These are phyloP conservation scores for Hordeum vulgare DNA, from an alignment of 176 grass and related monocot species.

Conservation along the genomic window DNA sequence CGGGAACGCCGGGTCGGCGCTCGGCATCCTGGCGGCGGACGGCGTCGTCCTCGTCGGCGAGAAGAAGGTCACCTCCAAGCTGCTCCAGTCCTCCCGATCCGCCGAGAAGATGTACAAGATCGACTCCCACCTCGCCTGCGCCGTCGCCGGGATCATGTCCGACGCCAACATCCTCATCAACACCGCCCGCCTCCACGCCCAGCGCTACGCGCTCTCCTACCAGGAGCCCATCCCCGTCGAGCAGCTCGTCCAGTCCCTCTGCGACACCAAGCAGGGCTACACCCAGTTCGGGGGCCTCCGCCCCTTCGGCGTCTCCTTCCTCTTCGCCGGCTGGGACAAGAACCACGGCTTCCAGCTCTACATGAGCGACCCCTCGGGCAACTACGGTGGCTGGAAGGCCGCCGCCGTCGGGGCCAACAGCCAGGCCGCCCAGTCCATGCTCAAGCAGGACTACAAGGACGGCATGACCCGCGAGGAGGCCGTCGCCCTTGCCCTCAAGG, in stretches of 20 bases:
- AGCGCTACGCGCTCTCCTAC: conserved; percentile 82
- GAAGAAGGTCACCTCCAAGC: conserved; percentile 97
- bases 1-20: conserved; percentile 81
- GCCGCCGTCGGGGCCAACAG: conserved; percentile 84
- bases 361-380: conserved; percentile 85
- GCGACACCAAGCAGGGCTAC: conserved; percentile 94
- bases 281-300: conserved; percentile 93
- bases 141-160: conserved; percentile 92
- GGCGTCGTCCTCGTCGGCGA: conserved; percentile 84
- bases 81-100: conserved; percentile 84
- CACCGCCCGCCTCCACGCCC: conserved; percentile 88
- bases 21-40: conserved; percentile 58
- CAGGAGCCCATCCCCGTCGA: conserved; percentile 94
- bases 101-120: conserved; percentile 99
- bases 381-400: conserved; percentile 90
- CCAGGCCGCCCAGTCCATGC: conserved; percentile 92
- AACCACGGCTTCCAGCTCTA: conserved; percentile 89
- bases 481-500: conserved; percentile 73
- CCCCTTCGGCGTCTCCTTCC: conserved; percentile 92
- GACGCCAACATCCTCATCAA: conserved; percentile 96
- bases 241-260: conserved; percentile 87
- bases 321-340: conserved; percentile 92
- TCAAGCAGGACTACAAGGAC: conserved; percentile 92
- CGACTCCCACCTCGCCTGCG: conserved; percentile 86
- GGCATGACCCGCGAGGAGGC: conserved; percentile 79